phyloP scores from a whole-genome alignment of 345 rosid genomes.

The Salix viminalis region DNA sequence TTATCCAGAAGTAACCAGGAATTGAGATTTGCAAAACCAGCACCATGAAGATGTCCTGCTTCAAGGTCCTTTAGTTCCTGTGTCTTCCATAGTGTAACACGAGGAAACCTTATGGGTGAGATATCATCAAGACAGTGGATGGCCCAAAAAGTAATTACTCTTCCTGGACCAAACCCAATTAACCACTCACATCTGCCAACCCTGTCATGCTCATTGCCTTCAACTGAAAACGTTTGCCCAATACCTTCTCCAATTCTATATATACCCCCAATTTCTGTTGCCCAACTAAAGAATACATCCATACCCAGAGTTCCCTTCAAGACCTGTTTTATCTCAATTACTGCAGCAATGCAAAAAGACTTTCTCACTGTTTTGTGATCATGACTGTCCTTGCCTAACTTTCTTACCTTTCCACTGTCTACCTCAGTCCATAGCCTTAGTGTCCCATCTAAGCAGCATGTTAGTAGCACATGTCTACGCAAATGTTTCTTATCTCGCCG shows the following conservation, averaged over 20 bases:
- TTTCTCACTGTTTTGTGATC: slow-evolving; percentile 32
- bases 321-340: slow-evolving; percentile 64
- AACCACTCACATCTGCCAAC: slow-evolving; percentile 78
- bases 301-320: slow-evolving; percentile 52
- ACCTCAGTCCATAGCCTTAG: slow-evolving; percentile 83
- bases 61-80: slow-evolving; percentile 43
- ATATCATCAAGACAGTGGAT: slow-evolving; percentile 83
- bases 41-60: slow-evolving; percentile 25
- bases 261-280: slow-evolving; percentile 49
- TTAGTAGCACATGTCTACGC: slow-evolving; percentile 55
- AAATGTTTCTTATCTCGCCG: slow-evolving; percentile 28
- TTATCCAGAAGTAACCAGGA: slow-evolving; percentile 45
- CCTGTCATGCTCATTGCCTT: slow-evolving; percentile 34
- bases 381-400: slow-evolving; percentile 40
- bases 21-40: slow-evolving; percentile 29
- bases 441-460: slow-evolving; percentile 87
- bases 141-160: slow-evolving; percentile 66
- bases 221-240: slow-evolving; percentile 31
- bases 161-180: slow-evolving; percentile 79
- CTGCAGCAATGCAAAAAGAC: slow-evolving; percentile 64
- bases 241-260: slow-evolving; percentile 42
- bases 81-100: slow-evolving; percentile 59
- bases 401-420: slow-evolving; percentile 56
- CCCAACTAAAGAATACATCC: slow-evolving; percentile 63
- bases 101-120: slow-evolving; percentile 74